Evolutionary conservation across 192 early-diverging fungal genomes (phyloP), one percentile per base, ranked within the genome.

Genomic region (Podila verticillata): DNA sequence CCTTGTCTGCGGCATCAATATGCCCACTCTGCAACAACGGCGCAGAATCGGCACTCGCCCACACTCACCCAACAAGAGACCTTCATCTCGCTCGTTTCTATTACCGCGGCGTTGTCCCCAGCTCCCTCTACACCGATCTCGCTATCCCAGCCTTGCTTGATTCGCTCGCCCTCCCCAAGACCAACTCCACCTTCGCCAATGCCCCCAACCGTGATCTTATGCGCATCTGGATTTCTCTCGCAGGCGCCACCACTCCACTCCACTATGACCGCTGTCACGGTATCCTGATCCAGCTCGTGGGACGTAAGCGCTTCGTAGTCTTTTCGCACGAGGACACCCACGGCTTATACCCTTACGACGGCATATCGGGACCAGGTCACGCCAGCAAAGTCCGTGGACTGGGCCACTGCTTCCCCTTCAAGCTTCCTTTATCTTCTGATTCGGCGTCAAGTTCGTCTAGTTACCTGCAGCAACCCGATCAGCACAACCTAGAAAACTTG

Each of bases 241-340:
- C 83, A 0, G 87, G 84, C 1, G 78, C 84, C 19, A 77, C 84
- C 7, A 88, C 87, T 1, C 87, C 87, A 8, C 57, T 88, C 17
- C 87, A 88, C 48, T 88, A 88, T 60, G 87, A 88, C 59, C 54
- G 81, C 8, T 88, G 87, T 61, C 87, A 88, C 59, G 87, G 87
- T 6, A 65, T 86, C 35, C 56, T 88, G 35, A 65, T 86, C 15
- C 87, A 88, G 31, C 57, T 88, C 7, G 72, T 70, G 10, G 87
- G 87, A 12, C 64, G 69, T 0, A 88, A 88, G 48, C 64, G 83
- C 20, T 88, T 88, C 51, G 72, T 87, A 5, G 66, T 85, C 20
- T 82, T 87, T 54, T 78, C 83, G 30, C 69, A 81, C 32, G 82
- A 83, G 64, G 87, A 88, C 12, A 84, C 84, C 6, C 54, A 71